Base-by-base conservation (phyloP, 2,329 filamentous ascomycete species). In the Colletotrichum nymphaeae region DNA sequence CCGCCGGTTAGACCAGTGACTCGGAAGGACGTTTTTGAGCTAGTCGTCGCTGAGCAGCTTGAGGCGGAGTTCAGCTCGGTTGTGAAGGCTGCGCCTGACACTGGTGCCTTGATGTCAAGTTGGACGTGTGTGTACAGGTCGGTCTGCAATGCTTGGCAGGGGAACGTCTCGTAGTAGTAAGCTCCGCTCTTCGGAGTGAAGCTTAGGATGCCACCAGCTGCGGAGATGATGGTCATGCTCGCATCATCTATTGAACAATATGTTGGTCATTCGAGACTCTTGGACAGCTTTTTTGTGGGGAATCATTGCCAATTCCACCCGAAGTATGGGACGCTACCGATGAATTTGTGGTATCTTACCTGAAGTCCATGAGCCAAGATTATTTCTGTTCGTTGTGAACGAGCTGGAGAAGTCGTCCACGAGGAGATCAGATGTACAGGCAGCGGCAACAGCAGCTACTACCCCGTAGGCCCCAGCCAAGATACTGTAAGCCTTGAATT, bases 151-250 rank as follows among this genome's bases (percentile, higher is more conserved):
- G 82, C 80, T 76, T 86, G 82, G 79, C 88, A 90, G 0, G 80
- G 76, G 67, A 90, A 85, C 1, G 84, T 86, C 78, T 88, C 88
- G 76, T 89, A 89, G 74, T 88, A 89, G 80, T 90, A 90, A 14
- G 87, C 86, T 30, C 76, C 77, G 19, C 81, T 76, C 73, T 84
- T 86, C 37, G 86, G 86, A n/a, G 83, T 86, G 79, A 90, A 88
- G 8, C 83, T 84, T 26, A 89, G 83, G 35, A 86, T 83, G 59
- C 85, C 85, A 16, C 80, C 80, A 16, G 80, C 80, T 42, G 81
- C 84, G 57, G 78, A 86, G 78, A 77, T 84, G 79, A 74, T 78
- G 6, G 80, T 81, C 82, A 88, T 88, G 70, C 83, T 82, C 16
- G 81, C 84, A 80, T 90, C 88, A 75, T 89, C 88, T 89, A 9